A percentile compares a stretch with the other conserved stretches of the same genome.
Evolutionary conservation across 164 flowering plant species (phyloP).

Genomic region (Tinospora cordifolia): DNA sequence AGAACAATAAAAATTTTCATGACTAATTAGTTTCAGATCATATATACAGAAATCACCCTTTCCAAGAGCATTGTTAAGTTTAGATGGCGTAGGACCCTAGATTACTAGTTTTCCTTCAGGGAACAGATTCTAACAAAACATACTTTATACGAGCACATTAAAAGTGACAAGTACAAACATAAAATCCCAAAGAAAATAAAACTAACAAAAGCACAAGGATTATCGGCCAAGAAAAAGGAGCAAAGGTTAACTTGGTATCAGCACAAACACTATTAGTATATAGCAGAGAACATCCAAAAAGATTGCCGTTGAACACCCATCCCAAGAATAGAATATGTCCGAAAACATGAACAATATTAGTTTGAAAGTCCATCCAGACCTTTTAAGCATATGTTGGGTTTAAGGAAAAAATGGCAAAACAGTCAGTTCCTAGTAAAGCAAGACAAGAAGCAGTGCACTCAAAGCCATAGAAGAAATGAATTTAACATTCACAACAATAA

Average conservation of each 20-base stretch:
- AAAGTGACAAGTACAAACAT: background rate
- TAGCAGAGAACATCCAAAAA: background rate
- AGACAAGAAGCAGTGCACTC: background rate
- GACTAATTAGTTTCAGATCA: background rate
- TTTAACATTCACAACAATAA: background rate
- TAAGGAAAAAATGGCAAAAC: background rate
- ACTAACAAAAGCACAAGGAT: background rate
- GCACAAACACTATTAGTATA: background rate
- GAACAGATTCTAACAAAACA: background rate
- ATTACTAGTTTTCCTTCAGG: background rate
- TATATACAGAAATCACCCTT: no score
- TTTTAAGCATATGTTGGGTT: background rate
- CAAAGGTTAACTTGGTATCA: background rate
- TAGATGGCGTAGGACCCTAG: background rate
- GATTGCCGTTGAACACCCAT: background rate
- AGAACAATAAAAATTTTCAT: background rate
- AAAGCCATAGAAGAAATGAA: background rate
- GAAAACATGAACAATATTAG: background rate
- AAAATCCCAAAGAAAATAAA: background rate
- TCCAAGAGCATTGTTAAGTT: no score
- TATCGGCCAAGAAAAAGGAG: background rate
- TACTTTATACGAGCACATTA: background rate
- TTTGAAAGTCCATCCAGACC: background rate
- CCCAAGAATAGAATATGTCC: background rate
- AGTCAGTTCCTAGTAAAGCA: background rate